These are phyloP conservation scores for Zychaea mexicana DNA, from an alignment of 371 early-diverging fungal species.

Conservation along the genomic window DNA sequence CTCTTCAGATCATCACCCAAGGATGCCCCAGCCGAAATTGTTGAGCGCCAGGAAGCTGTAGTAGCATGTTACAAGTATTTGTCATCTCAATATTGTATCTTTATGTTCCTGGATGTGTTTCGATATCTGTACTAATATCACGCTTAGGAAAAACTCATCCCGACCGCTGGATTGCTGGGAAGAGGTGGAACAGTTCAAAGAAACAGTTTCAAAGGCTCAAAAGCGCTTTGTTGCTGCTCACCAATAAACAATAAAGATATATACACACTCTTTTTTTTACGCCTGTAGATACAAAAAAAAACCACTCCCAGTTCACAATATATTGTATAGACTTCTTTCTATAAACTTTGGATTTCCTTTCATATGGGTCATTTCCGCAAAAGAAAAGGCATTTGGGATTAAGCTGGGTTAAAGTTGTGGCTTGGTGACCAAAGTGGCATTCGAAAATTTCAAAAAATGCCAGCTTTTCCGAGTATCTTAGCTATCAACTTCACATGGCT, in stretches of 20 bases:
- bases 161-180: conserved; percentile 72
- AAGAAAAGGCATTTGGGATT: no score
- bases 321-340: no score
- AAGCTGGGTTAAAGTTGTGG: no score
- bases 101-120: not conserved
- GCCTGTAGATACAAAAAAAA: conserved; percentile 3
- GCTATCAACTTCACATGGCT: conserved; percentile 15
- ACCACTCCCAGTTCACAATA: no score
- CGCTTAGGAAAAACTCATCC: conserved; percentile 44
- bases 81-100: not conserved
- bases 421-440: not conserved
- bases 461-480: not conserved
- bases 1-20: conserved; percentile 42
- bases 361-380: no score
- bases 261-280: not conserved
- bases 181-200: conserved; percentile 68
- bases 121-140: not conserved
- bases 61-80: conserved; percentile 50
- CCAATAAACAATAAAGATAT: conserved; percentile 25
- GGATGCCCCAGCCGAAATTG: conserved; percentile 41
- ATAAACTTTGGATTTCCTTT: no score
- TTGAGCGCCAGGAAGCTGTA: conserved; percentile 46
- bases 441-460: not conserved
- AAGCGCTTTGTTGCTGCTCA: conserved; percentile 52
- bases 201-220: conserved; percentile 54